Evolutionary conservation across 2,329 filamentous ascomycete genomes (phyloP), one percentile per base, ranked within the genome.

Genomic region (Iodosphaeria phyllophila): DNA sequence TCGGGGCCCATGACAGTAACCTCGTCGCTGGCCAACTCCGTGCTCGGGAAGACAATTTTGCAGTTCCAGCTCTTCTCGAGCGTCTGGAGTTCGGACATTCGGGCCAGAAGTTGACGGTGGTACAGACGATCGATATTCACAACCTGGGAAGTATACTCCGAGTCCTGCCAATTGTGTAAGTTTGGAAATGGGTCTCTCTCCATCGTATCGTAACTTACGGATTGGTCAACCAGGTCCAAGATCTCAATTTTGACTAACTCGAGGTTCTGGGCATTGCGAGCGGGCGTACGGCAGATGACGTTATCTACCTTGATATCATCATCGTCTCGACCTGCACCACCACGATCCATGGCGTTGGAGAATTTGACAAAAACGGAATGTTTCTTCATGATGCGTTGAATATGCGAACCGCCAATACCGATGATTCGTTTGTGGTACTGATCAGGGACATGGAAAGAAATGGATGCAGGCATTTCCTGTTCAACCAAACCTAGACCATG

Each of bases 311-410:
- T 92, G 53, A 92, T 80, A 45, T 98, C 89, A 44, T 98, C 89
- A 42, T 98, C 89, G 44, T 95, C 84, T 37, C 91, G 84, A 35
- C 83, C 80, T 50, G 91, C 76, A 18, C 84, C 76, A 33, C 58
- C 89, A 44, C 89, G 75, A 46, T 98, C 89, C 84, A 95, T 95
- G 10, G 89, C 89, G 40, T 98, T 98, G 35, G 83, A 92, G 44
- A 98, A 98, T 48, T 98, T 98, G 56, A 98, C 89, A 41, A 98
- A 98, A 37, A 98, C 89, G 0, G 89, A 95, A 52, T 98, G 92
- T 54, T 95, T 95, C 60, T 98, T 95, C 89, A 98, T 98, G 56
- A 98, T 95, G 28, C 86, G 80, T 51, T 98, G 89, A 37, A 98
- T 98, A 44, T 98, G 89, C 47, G 95, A 86, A 7, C 89, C 89